Percentiles rank a stretch among this genome's conserved stretches.
phyloP scores from a whole-genome alignment of 768 basidiomycete species.

The Pisolithus sp. region DNA sequence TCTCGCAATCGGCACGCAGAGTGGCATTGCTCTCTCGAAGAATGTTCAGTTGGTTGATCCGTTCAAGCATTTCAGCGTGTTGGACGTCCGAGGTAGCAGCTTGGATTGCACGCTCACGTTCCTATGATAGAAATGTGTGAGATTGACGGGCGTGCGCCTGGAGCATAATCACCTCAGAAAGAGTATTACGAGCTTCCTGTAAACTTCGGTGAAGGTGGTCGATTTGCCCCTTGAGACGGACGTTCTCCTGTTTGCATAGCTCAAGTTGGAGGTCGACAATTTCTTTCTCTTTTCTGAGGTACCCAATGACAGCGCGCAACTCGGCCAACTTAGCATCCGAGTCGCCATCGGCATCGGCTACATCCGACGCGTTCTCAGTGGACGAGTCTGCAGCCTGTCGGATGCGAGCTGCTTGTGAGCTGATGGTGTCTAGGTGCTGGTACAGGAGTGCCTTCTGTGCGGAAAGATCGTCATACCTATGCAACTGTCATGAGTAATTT shows the following conservation, averaged over 20 bases:
- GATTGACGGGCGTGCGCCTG: not conserved
- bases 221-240: conserved; percentile 66
- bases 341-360: conserved; percentile 43
- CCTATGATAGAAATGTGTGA: conserved; percentile 37
- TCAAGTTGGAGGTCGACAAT: conserved; percentile 86
- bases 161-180: conserved; percentile 53
- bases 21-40: conserved; percentile 85
- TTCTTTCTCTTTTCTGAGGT: conserved; percentile 86
- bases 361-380: conserved; percentile 31
- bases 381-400: conserved; percentile 59
- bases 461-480: conserved; percentile 65
- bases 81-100: conserved; percentile 67
- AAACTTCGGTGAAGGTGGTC: conserved; percentile 66
- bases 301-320: conserved; percentile 71
- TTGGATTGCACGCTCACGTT: conserved; percentile 73
- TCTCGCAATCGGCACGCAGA: conserved; percentile 69
- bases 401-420: conserved; percentile 76
- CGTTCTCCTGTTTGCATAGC: conserved; percentile 69
- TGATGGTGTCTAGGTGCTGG: conserved; percentile 80
- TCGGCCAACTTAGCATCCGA: conserved; percentile 63
- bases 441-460: conserved; percentile 75
- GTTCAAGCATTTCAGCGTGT: conserved; percentile 77
- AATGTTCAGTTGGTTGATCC: conserved; percentile 82
- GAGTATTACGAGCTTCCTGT: conserved; percentile 60
- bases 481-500: not conserved